These are phyloP conservation scores for Microbotryum scabiosae DNA, from an alignment of 1,284 basidiomycete genomes.

Conservation along the genomic window DNA sequence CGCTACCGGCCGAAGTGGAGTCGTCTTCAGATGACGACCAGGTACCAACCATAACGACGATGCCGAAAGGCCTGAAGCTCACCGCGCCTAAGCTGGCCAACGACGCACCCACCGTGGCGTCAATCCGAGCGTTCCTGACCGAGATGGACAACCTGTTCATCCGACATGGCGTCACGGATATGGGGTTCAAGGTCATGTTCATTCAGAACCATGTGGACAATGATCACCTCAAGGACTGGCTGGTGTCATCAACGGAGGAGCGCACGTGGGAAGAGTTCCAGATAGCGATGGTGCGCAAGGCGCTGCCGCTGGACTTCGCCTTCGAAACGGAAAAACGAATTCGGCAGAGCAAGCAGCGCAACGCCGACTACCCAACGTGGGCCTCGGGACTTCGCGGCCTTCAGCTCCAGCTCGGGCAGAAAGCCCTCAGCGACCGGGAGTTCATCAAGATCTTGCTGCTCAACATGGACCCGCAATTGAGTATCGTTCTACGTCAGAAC, in stretches of 20 bases:
- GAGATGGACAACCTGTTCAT: no score
- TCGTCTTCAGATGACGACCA: no score
- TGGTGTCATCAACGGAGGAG: neutral
- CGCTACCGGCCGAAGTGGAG: no score
- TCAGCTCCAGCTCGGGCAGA: neutral
- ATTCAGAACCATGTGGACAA: neutral
- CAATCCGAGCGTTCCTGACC: no score
- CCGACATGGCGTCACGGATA: no score
- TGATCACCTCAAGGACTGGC: slow-evolving; percentile 1
- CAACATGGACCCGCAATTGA: slow-evolving; percentile 8
- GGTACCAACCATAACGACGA: no score
- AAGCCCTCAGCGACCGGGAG: neutral
- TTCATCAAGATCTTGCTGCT: slow-evolving; percentile 2
- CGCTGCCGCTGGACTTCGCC: slow-evolving; percentile 2
- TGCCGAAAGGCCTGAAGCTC: no score
- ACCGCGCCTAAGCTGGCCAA: no score
- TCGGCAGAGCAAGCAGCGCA: neutral
- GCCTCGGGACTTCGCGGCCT: no score
- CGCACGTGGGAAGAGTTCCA: slow-evolving; percentile 1
- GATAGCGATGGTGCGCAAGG: neutral
- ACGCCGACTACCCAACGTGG: neutral
- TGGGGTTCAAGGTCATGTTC: no score
- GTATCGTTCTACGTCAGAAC: neutral
- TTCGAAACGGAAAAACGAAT: slow-evolving; percentile 1
- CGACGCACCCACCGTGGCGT: no score